Base-by-base conservation (phyloP, 192 early-diverging fungal species). In the Coemansia sp. region DNA sequence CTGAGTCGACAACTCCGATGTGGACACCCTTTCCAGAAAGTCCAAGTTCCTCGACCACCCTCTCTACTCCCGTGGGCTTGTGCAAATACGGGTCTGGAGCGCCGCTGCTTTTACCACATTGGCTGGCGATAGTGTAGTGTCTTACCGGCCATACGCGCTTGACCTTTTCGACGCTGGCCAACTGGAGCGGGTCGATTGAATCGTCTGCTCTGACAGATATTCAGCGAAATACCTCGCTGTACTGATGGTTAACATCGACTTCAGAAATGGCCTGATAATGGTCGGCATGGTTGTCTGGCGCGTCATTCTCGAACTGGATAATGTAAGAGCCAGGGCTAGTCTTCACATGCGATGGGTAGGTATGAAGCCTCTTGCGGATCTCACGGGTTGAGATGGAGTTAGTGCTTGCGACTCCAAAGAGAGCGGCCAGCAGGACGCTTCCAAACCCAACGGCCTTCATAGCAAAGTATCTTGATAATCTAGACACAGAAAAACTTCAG, bases 1-100 rank as follows among this genome's bases (percentile, higher is more conserved):
- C 89, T n/a, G 81, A 84, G 73, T 92, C 90, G 28, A 92, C 61
- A 58, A 92, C 68, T 60, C 87, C 89, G 42, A 92, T 81, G 37
- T 82, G 82, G 58, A 92, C 61, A 10, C 88, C 89, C 66, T 84
- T 82, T 16, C 90, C 90, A 18, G 68, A 74, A 53, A 87, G 65
- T 9, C 79, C 82, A 51, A 86, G 72, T 7, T 81, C 64, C 7
- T 68, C 61, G 18, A 84, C 73, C 4, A 83, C 82, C 42, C 40
- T 56, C 33, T 75, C 61, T 0, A 89, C 86, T 8, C 86, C 86
- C 7, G 85, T 86, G 67, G 75, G 60, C 7, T 72, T 66, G 59
- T 88, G 86, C 25, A 66, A 7, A n/a, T 70, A 72, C 13, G 59
- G 20, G 9, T 59, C 59, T 1, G 68, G 62, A 10, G 4, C 3